phyloP scores from a whole-genome alignment of 176 grass and related monocot species.

The Phragmites australis region DNA sequence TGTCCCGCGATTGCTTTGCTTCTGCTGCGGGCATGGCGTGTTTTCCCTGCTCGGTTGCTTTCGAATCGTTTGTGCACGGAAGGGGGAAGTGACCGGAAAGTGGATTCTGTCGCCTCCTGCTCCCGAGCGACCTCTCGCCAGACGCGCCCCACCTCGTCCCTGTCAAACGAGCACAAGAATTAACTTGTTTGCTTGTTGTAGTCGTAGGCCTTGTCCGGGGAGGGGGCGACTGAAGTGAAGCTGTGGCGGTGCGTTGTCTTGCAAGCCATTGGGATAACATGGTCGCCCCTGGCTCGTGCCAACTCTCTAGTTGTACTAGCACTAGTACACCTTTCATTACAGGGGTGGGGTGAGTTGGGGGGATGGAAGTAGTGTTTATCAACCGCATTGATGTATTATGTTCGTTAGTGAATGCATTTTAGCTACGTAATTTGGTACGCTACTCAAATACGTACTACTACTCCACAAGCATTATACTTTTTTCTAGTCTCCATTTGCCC shows the following conservation, averaged over 20 bases:
- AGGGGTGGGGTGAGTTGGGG: too few relatives aligned
- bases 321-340: too few relatives aligned
- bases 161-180: background rate
- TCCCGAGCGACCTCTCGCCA: slow-evolving; percentile 32
- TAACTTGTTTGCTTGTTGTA: background rate
- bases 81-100: background rate
- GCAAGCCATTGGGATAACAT: background rate
- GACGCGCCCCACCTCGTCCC: background rate
- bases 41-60: background rate
- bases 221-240: background rate
- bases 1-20: background rate
- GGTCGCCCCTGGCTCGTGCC: slow-evolving; percentile 17
- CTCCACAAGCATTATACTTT: too few relatives aligned
- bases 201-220: background rate
- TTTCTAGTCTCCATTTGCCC: too few relatives aligned
- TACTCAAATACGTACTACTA: too few relatives aligned
- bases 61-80: background rate
- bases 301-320: background rate
- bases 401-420: too few relatives aligned
- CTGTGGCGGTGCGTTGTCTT: background rate
- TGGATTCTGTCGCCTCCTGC: background rate
- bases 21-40: slow-evolving; percentile 1
- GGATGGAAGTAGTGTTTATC: too few relatives aligned
- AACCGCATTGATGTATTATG: too few relatives aligned
- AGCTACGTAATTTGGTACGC: too few relatives aligned